A percentile compares a stretch with the other conserved stretches of the same genome.
Evolutionary conservation across 192 early-diverging fungal species (phyloP).

Genomic region (Backusella westeae): DNA sequence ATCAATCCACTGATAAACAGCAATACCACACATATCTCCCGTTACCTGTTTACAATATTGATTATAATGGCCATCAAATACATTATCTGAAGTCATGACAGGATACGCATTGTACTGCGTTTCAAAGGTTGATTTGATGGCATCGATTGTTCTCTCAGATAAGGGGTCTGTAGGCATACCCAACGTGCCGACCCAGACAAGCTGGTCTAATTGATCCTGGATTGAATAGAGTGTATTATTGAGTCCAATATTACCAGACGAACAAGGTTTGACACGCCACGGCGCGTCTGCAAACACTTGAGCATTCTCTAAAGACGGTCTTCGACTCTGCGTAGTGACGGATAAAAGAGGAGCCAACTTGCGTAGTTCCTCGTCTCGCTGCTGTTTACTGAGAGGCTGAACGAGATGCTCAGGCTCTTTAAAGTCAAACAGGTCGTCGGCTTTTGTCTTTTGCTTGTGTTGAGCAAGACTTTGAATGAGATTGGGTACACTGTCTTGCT

Average conservation of each 20-base stretch:
- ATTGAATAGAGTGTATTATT: slow-evolving; percentile 86
- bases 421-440: slow-evolving; percentile 41
- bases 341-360: background rate
- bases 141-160: slow-evolving; percentile 54
- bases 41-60: slow-evolving; percentile 93
- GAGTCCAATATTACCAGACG: slow-evolving; percentile 88
- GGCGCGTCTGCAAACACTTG: slow-evolving; percentile 41
- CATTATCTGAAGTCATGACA: slow-evolving; percentile 76
- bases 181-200: slow-evolving; percentile 76
- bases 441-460: slow-evolving; percentile 19
- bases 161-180: slow-evolving; percentile 65
- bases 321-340: slow-evolving; percentile 7
- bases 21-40: background rate
- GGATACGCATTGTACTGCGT: slow-evolving; percentile 68
- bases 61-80: slow-evolving; percentile 49
- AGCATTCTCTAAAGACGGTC: slow-evolving; percentile 36
- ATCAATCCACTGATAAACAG: background rate
- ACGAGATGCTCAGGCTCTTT: slow-evolving; percentile 19
- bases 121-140: slow-evolving; percentile 59
- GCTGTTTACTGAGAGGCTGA: slow-evolving; percentile 39
- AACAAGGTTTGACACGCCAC: slow-evolving; percentile 73
- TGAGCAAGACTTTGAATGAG: slow-evolving; percentile 39
- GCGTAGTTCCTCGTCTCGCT: background rate
- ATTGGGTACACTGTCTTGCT: slow-evolving; percentile 17
- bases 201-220: slow-evolving; percentile 50